Evolutionary conservation across 2,329 filamentous ascomycete species (phyloP).

Genomic region (Colletotrichum sp.): DNA sequence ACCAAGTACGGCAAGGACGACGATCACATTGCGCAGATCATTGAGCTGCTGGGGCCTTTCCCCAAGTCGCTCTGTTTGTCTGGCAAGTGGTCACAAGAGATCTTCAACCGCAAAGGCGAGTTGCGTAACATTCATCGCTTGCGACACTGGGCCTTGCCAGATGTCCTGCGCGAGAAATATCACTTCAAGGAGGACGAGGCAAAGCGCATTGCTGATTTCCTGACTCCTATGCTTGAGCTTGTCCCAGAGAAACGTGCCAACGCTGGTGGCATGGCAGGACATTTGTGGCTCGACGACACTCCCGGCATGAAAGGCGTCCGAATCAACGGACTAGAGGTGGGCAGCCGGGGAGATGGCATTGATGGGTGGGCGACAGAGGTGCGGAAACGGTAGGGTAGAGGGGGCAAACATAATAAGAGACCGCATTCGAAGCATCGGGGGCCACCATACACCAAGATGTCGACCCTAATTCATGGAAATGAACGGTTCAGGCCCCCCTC

Average conservation of each 20-base stretch:
- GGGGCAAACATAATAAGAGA: constrained; percentile 7
- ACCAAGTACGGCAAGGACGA: constrained; percentile 99
- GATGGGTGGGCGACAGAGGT: constrained; percentile 92
- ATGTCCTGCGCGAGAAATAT: constrained; percentile 95
- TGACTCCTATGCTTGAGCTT: constrained; percentile 90
- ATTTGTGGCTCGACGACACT: constrained; percentile 82
- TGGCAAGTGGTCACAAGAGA: constrained; percentile 98
- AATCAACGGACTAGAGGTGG: constrained; percentile 76
- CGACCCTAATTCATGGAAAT: constrained; percentile 4
- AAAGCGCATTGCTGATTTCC: constrained; percentile 78
- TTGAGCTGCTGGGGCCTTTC: constrained; percentile 92
- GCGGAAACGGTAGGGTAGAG: constrained; percentile 72
- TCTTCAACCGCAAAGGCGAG: constrained; percentile 97
- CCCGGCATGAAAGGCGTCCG: constrained; percentile 85
- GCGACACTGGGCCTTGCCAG: constrained; percentile 92
- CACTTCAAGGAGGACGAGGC: constrained; percentile 87
- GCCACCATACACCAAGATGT: constrained; percentile 3
- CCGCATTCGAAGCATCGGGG: neutral
- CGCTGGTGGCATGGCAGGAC: constrained; percentile 91
- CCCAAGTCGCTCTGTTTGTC: constrained; percentile 90
- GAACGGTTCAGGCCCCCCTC: neutral
- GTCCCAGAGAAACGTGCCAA: constrained; percentile 89
- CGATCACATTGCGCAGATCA: constrained; percentile 98
- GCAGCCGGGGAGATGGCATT: constrained; percentile 87
- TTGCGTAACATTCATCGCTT: constrained; percentile 96